Evolutionary conservation across 768 basidiomycete species (phyloP).

Genomic region (Glaciozyma martinii): DNA sequence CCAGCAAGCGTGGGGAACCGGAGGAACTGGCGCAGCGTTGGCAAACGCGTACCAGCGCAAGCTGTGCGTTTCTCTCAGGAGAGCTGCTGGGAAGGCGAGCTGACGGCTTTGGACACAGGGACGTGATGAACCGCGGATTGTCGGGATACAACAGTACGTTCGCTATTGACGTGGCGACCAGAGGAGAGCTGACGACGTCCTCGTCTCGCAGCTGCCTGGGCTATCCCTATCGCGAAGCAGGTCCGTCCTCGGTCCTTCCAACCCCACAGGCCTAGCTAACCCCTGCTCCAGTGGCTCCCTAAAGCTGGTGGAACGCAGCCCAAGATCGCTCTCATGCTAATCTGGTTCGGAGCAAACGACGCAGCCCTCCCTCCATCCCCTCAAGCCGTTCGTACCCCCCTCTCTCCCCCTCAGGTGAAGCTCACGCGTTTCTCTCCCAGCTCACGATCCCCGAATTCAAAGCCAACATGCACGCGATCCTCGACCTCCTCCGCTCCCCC

Average conservation of each 20-base stretch:
- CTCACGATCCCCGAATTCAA: constrained; percentile 26
- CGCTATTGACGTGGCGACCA: accelerated
- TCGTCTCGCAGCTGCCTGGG: constrained; percentile 8
- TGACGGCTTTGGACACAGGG: constrained; percentile 5
- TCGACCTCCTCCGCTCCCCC: constrained; percentile 18
- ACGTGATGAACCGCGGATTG: constrained; percentile 29
- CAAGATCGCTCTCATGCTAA: constrained; percentile 8
- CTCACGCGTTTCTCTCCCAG: neutral
- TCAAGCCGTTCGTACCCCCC: constrained; percentile 8
- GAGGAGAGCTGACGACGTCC: neutral
- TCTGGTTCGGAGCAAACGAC: constrained; percentile 34
- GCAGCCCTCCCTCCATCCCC: constrained; percentile 11
- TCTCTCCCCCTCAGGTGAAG: neutral
- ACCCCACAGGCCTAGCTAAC: neutral
- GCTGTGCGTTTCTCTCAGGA: constrained; percentile 11
- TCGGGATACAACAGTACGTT: constrained; percentile 32
- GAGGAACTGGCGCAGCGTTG: constrained; percentile 17
- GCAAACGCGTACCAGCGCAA: constrained; percentile 28
- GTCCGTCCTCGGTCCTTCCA: neutral
- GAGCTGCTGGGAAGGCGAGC: neutral
- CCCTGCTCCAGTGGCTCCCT: constrained; percentile 14
- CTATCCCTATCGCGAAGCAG: constrained; percentile 15
- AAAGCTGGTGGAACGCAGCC: constrained; percentile 4
- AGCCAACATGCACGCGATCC: constrained; percentile 21
- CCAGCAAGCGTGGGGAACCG: constrained; percentile 18